Evolutionary conservation across 2,329 filamentous ascomycete genomes (phyloP).

Genomic region (Metarhizium guizhouense): DNA sequence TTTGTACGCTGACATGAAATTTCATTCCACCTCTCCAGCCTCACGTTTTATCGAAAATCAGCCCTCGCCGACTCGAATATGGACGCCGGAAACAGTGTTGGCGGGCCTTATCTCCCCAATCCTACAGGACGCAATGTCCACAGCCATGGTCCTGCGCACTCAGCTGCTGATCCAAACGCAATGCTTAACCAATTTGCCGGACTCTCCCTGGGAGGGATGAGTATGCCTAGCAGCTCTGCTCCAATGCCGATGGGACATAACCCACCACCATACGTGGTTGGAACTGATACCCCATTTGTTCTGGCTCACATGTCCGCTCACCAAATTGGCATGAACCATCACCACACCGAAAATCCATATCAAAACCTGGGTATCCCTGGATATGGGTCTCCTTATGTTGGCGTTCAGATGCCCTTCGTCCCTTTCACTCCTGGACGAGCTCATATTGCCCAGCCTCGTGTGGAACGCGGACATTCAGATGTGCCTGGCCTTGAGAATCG

Average conservation of each 20-base stretch:
- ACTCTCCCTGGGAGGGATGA: conserved; percentile 27
- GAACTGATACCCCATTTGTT: conserved; percentile 29
- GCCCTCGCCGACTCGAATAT: conserved; percentile 20
- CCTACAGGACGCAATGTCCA: conserved; percentile 20
- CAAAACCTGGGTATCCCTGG: conserved; percentile 22
- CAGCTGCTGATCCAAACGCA: conserved; percentile 19
- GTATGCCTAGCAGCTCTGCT: conserved; percentile 20
- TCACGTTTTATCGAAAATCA: conserved; percentile 26
- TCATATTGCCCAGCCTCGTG: conserved; percentile 33
- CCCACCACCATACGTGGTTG: conserved; percentile 27
- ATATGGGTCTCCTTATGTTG: conserved; percentile 28
- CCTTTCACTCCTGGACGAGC: conserved; percentile 46
- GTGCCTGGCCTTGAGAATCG: conserved; percentile 57
- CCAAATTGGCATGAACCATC: conserved; percentile 25
- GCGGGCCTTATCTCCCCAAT: conserved; percentile 21
- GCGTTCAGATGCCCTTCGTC: conserved; percentile 29
- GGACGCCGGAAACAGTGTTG: conserved; percentile 24
- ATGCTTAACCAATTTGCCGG: conserved; percentile 27
- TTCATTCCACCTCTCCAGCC: conserved; percentile 9
- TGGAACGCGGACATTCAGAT: conserved; percentile 39
- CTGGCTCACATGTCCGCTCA: conserved; percentile 27
- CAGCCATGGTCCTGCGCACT: conserved; percentile 20
- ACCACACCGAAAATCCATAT: conserved; percentile 23
- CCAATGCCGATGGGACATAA: conserved; percentile 24
- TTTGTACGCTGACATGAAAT: background rate